Base-by-base conservation (phyloP, 495 filamentous ascomycete species). In the Penicillium lividum region DNA sequence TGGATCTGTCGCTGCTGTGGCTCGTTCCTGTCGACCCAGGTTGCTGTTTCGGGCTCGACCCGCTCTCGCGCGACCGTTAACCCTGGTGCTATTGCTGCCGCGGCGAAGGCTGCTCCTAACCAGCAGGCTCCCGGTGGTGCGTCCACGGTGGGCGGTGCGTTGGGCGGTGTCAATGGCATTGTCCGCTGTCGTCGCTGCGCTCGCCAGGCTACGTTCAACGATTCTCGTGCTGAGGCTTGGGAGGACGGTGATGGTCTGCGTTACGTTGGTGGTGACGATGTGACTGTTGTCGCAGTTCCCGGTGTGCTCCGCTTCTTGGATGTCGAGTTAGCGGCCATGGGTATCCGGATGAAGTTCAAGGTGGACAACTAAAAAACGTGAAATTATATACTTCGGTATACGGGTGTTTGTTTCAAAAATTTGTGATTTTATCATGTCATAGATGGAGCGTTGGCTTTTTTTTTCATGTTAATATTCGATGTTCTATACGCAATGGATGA, bases 251-350 rank as follows among this genome's bases (percentile, higher is more conserved):
- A 86, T 60, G 93, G 93, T 0, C 75, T 80, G 46, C 84, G 86
- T 58, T 97, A 86, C 82, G 82, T 90, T 28, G 95, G 94, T 15
- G 94, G 94, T 53, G 89, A 91, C 49, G 84, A 97, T 66, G 93
- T 93, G 4, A 93, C 94, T 29, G 74, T 93, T 47, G 92, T 98
- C 58, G 92, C 89, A 51, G 89, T 98, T 50, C 94, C 94, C 0
- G 93, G 92, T 54, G 94, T 96, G 48, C 73, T 98, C 63, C 88
- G 87, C 73, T 98, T 91, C 78, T 70, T 98, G 59, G 94, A 98
- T 80, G 93, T 96, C 6, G 94, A 98, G 70, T 76, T 98, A 61
- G 89, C 91, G 43, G 90, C 92, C 43, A 98, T 97, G 92, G 92
- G 92, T 51, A 86, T 96, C 50, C 83, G 88, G 67, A 85, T 97